phyloP scores from a whole-genome alignment of 768 basidiomycete species.

The Exsudoporus frostii region DNA sequence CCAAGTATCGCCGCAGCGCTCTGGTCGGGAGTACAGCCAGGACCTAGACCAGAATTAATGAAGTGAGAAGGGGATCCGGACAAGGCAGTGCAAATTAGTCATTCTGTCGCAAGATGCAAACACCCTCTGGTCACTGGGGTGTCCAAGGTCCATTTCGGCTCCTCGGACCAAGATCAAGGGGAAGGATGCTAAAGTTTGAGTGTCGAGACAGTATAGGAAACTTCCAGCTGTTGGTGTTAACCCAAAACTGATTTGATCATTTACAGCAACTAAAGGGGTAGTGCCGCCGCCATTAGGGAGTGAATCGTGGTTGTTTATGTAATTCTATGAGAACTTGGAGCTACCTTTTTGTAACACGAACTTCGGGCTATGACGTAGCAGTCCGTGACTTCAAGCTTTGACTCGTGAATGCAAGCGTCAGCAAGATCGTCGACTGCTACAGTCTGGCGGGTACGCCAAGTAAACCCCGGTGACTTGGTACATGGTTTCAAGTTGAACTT shows the following conservation, averaged over 20 bases:
- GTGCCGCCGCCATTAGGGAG: too few species aligned
- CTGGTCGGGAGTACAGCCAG: not conserved
- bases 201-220: not conserved
- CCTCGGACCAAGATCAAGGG: not conserved
- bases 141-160: not conserved
- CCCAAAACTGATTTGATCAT: not conserved
- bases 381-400: too few species aligned
- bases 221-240: not conserved
- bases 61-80: not conserved
- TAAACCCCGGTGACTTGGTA: not conserved
- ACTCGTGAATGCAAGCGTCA: not conserved
- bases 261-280: not conserved
- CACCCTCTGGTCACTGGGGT: not conserved
- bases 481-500: not conserved
- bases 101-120: not conserved
- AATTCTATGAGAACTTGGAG: not conserved
- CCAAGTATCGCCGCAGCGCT: not conserved
- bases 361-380: too few species aligned
- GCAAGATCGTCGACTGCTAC: not conserved
- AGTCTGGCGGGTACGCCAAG: not conserved
- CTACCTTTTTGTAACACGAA: too few species aligned
- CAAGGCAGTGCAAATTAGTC: not conserved
- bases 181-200: not conserved
- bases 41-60: not conserved
- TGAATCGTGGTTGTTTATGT: not conserved